Percentiles rank a stretch among this genome's conserved stretches.
These are phyloP conservation scores for Silene conica DNA, from an alignment of 148 eudicot species.

Conservation along the genomic window DNA sequence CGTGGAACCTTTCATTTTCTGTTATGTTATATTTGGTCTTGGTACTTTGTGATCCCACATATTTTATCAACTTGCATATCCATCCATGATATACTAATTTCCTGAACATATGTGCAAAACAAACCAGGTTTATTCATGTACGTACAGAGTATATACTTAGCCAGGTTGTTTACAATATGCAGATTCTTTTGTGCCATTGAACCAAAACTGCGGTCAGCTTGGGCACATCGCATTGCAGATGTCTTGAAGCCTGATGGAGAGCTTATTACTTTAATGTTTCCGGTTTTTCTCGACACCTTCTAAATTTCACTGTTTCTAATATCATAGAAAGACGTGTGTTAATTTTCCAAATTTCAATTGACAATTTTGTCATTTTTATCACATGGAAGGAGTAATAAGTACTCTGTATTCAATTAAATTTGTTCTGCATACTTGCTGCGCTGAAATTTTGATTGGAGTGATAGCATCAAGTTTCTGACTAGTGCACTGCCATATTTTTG, in stretches of 20 bases:
- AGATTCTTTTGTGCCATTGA: slow-evolving; percentile 94
- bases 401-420: not conserved
- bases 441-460: not conserved
- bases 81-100: not conserved
- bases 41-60: no score
- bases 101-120: not conserved
- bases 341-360: not conserved
- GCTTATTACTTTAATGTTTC: slow-evolving; percentile 78
- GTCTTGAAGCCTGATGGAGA: slow-evolving; percentile 83
- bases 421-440: not conserved
- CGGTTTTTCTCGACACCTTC: slow-evolving; percentile 36
- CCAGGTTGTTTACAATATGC: slow-evolving; percentile 23
- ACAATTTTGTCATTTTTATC: not conserved
- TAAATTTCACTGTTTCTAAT: not conserved
- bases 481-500: not conserved
- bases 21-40: not conserved
- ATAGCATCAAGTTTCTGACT: not conserved
- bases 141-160: not conserved
- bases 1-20: not conserved
- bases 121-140: not conserved
- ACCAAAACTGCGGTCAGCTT: slow-evolving; percentile 58
- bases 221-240: slow-evolving; percentile 56
- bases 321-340: not conserved
- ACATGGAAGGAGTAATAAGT: not conserved
- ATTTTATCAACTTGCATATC: not conserved